Conservation (phyloP, 179 eudicot genomes). For the Silene noctiflora region DNA sequence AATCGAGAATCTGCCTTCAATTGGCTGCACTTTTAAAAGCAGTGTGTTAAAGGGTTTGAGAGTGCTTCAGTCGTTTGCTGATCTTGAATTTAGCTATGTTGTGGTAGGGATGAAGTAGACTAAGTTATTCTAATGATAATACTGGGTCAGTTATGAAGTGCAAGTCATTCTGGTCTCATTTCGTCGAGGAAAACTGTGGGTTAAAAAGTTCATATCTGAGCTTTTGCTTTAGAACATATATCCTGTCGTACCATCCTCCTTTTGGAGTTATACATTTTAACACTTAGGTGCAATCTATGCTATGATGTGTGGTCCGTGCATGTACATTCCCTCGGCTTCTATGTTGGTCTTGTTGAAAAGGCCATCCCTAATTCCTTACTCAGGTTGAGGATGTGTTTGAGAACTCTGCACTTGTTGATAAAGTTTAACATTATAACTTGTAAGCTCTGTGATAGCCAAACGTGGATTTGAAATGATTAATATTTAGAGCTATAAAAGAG, state of each 20-base stretch:
- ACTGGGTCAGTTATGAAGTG: background rate
- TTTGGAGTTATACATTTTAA: background rate
- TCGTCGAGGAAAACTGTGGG: background rate
- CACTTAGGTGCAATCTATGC: background rate
- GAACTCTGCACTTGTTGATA: background rate
- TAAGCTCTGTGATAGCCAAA: background rate
- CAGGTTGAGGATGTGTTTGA: background rate
- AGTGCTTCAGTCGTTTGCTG: background rate
- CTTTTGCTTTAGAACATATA: background rate
- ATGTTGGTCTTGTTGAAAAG: background rate
- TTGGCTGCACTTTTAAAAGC: background rate
- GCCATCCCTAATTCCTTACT: background rate
- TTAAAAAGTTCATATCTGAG: background rate
- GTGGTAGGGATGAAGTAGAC: background rate
- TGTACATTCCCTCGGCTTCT: background rate
- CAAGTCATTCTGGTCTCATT: background rate
- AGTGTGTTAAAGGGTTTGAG: slow-evolving; percentile 6
- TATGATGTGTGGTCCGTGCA: background rate
- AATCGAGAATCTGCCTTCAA: background rate
- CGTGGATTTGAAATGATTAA: background rate
- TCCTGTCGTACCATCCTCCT: background rate
- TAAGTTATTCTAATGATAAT: background rate
- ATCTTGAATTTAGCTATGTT: background rate
- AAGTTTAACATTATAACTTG: background rate
- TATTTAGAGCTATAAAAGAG: background rate